These are phyloP conservation scores for Gyromitra esculenta DNA, from an alignment of 2,329 filamentous ascomycete genomes.

Conservation along the genomic window DNA sequence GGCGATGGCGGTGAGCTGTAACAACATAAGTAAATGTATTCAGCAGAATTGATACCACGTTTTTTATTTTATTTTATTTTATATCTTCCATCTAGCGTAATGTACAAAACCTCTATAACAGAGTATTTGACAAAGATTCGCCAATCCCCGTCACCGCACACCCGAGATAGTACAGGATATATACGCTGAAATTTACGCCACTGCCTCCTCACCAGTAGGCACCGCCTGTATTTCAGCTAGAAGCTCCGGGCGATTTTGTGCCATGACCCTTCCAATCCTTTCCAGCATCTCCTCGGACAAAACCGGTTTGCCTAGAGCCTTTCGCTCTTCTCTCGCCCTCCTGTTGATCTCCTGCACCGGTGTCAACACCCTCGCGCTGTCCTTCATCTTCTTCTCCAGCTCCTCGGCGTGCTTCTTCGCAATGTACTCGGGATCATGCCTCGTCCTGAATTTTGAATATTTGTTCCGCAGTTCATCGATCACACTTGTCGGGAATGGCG, in stretches of 20 bases:
- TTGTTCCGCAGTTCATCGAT: slow-evolving; percentile 86
- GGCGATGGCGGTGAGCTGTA: slow-evolving; percentile 37
- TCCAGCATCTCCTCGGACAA: slow-evolving; percentile 70
- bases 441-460: slow-evolving; percentile 81
- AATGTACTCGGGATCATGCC: slow-evolving; percentile 80
- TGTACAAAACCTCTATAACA: slow-evolving; percentile 37
- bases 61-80: not conserved
- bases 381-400: slow-evolving; percentile 61
- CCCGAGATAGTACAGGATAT: slow-evolving; percentile 10
- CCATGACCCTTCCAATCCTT: slow-evolving; percentile 71
- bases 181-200: slow-evolving; percentile 19
- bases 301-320: slow-evolving; percentile 66
- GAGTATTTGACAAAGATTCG: slow-evolving; percentile 8
- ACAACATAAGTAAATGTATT: slow-evolving; percentile 5
- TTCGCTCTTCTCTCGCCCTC: slow-evolving; percentile 66
- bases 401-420: slow-evolving; percentile 70
- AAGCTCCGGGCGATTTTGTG: slow-evolving; percentile 63
- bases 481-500: slow-evolving; percentile 81
- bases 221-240: slow-evolving; percentile 45
- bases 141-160: not conserved
- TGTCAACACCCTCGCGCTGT: slow-evolving; percentile 62
- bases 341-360: slow-evolving; percentile 71
- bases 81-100: slow-evolving; percentile 7
- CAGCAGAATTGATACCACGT: slow-evolving; percentile 1
- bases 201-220: slow-evolving; percentile 24